phyloP scores from a whole-genome alignment of 179 eudicot species.

The Nepenthes alata region DNA sequence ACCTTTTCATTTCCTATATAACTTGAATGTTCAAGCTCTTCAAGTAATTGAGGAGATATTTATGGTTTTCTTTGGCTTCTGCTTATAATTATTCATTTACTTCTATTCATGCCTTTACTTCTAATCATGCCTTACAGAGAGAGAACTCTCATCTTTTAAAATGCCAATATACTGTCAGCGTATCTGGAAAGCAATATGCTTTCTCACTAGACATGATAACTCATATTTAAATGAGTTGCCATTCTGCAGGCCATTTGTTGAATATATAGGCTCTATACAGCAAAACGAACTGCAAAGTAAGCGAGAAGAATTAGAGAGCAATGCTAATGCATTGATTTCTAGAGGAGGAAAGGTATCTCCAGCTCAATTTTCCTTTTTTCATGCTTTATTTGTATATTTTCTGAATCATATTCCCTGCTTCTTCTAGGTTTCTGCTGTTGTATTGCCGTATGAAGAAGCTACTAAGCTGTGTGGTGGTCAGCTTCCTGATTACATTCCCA shows the following conservation, averaged over 20 bases:
- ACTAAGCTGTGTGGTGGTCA: slow-evolving; percentile 58
- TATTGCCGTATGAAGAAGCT: slow-evolving; percentile 59
- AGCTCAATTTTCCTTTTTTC: slow-evolving; percentile 3
- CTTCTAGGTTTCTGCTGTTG: slow-evolving; percentile 45
- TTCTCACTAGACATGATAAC: too few species aligned
- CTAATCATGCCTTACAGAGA: too few species aligned
- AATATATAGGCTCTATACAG: slow-evolving; percentile 69
- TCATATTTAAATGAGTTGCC: too few species aligned
- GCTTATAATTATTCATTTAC: too few species aligned
- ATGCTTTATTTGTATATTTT: background rate
- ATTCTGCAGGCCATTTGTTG: slow-evolving; percentile 62
- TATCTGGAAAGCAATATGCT: too few species aligned
- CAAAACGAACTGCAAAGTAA: slow-evolving; percentile 49
- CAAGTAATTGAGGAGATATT: too few species aligned
- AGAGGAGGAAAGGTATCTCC: slow-evolving; percentile 51
- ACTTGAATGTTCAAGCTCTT: too few species aligned
- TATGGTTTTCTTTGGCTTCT: too few species aligned
- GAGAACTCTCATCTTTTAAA: too few species aligned
- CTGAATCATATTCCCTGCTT: background rate
- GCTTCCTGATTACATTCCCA: slow-evolving; percentile 73
- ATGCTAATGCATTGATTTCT: slow-evolving; percentile 43
- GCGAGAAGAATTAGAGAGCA: slow-evolving; percentile 44
- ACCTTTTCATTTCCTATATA: too few species aligned
- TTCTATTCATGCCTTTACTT: too few species aligned
- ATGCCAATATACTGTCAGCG: too few species aligned